These are phyloP conservation scores for Schwanniomyces vanrijiae DNA, from an alignment of 805 yeast species.

Conservation along the genomic window DNA sequence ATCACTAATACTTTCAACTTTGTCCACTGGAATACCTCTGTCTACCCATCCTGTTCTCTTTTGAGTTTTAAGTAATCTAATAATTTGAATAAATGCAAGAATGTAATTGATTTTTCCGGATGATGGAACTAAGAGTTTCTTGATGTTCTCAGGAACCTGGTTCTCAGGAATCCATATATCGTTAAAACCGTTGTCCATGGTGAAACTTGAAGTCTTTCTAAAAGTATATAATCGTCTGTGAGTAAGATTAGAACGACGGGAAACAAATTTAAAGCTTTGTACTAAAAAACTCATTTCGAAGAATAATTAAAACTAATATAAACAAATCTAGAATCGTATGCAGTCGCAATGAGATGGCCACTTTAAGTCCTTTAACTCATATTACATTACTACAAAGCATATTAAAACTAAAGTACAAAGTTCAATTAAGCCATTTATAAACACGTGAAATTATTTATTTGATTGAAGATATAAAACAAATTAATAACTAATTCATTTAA, in stretches of 20 bases:
- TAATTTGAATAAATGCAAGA: constrained; percentile 60
- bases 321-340: neutral
- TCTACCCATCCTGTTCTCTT: constrained; percentile 95
- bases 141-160: constrained; percentile 28
- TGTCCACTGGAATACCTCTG: constrained; percentile 46
- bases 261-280: neutral
- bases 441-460: constrained; percentile 12
- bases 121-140: constrained; percentile 5
- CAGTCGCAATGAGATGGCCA: neutral
- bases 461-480: constrained; percentile 10
- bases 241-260: neutral
- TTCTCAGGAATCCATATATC: constrained; percentile 52
- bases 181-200: neutral
- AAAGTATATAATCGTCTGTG: neutral
- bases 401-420: constrained; percentile 2
- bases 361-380: neutral
- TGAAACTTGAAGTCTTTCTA: neutral
- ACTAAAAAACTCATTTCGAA: neutral
- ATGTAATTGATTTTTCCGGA: constrained; percentile 44
- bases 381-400: neutral
- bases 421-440: constrained; percentile 3
- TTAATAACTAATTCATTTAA: constrained; percentile 44
- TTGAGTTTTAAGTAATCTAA: constrained; percentile 71
- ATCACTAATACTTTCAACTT: constrained; percentile 79
- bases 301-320: neutral